Base-by-base conservation (phyloP, 257 asterid genomes). In the Echites panduratus region DNA sequence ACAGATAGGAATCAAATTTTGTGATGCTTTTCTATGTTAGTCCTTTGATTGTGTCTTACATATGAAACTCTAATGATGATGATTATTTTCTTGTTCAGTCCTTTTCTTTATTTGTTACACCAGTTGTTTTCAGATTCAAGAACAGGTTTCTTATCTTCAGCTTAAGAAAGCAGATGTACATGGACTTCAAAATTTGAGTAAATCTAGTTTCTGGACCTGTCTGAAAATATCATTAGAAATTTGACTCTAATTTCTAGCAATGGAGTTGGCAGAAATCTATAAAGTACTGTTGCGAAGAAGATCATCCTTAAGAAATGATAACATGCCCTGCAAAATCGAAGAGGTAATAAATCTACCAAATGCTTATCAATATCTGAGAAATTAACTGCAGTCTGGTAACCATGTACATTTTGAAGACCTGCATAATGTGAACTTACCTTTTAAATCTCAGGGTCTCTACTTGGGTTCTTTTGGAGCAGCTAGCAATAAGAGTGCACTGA, bases 381-480 rank as follows among this genome's bases (percentile, higher is more conserved):
- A 38, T 57, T 58, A 29, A 7, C 43, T 22, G 44, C 11, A 26
- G 27, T 24, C 67, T 20, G 35, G 50, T 35, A 69, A 38, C 77
- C 20, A 43, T 53, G 6, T 12, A 8, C 49, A 57, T 20, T 58
- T 2, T 5, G 70, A 70, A 32, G 12, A 2, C 73, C 62, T 22
- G 45, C 41, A 44, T 27, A 24, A 65, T 57, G 58, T 53, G 66
- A 27, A 54, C 48, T 73, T 58, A 61, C 64, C 24, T 68, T 77
- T 66, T 70, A 38, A 49, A 75, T 78, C 35, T 43, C 87, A 93
- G 97, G 98, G 97, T 67, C 93, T 93, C 66, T 91, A 77, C 82
- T 82, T 93, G 72, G 98, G 98, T 22, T 93, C 98, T n/a, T 73
- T 89, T 41, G 96, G 89, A 75, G 96, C 98, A 82, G 98, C 98